A percentile compares a stretch with the other conserved stretches of the same genome.
Conservation (phyloP, 129 eudicot species). For the Saposhnikovia divaricata region DNA sequence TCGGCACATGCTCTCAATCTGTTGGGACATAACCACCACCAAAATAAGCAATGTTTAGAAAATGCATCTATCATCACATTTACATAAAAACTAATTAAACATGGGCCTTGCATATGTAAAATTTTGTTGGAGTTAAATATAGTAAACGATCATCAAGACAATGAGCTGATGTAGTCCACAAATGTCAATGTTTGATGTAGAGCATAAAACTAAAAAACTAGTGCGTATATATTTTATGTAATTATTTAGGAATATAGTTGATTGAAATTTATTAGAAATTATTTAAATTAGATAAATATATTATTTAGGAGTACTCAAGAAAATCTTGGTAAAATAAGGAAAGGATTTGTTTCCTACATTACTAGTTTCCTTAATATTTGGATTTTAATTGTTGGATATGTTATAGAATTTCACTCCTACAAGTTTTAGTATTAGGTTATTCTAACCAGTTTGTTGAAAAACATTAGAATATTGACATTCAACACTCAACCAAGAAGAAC, state of each 20-base stretch:
- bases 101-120: background rate
- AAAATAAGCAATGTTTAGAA: background rate
- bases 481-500: no score
- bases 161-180: background rate
- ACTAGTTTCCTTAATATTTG: background rate
- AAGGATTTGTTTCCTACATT: background rate
- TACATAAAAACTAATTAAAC: background rate
- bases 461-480: background rate
- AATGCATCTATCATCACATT: background rate
- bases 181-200: background rate
- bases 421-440: background rate
- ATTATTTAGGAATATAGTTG: background rate
- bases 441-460: background rate
- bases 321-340: background rate
- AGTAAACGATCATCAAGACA: background rate
- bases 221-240: background rate
- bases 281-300: background rate
- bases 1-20: conserved; percentile 88
- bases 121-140: background rate
- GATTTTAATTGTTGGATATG: background rate
- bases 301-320: no score
- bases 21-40: conserved; percentile 19
- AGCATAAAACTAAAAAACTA: background rate
- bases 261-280: background rate
- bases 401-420: background rate